These are phyloP conservation scores for Rhizophora mangle DNA, from an alignment of 345 rosid genomes.

Conservation along the genomic window DNA sequence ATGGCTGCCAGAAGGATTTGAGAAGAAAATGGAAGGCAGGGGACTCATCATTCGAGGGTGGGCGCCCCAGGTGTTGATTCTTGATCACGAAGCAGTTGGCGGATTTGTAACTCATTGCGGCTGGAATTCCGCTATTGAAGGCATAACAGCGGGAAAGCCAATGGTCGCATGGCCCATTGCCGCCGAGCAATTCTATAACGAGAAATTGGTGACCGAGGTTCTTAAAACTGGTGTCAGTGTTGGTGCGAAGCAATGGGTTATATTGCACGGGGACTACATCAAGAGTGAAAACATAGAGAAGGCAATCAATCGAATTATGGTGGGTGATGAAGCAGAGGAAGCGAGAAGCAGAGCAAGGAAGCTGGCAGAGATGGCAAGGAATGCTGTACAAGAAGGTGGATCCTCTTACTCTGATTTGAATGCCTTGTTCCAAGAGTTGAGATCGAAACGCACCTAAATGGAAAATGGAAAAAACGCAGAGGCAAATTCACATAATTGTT, in stretches of 20 bases:
- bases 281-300: background rate
- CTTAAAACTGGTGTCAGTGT: background rate
- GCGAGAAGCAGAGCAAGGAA: conserved; percentile 3
- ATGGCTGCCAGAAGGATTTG: conserved; percentile 4
- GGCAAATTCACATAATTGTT: no score
- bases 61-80: conserved; percentile 9
- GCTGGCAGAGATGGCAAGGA: background rate
- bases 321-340: conserved; percentile 3
- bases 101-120: conserved; percentile 14
- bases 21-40: background rate
- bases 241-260: background rate
- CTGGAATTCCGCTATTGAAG: conserved; percentile 14
- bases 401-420: conserved; percentile 11
- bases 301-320: conserved; percentile 9
- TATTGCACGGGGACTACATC: background rate
- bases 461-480: no score
- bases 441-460: background rate
- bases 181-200: conserved; percentile 9
- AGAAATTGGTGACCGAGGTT: conserved; percentile 6
- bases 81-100: conserved; percentile 2
- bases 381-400: conserved; percentile 10
- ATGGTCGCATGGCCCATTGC: conserved; percentile 7
- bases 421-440: background rate
- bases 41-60: conserved; percentile 7
- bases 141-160: background rate